Evolutionary conservation across 352 stramenopile genomes (phyloP).

Genomic region (Phytophthora pseudosyringae): DNA sequence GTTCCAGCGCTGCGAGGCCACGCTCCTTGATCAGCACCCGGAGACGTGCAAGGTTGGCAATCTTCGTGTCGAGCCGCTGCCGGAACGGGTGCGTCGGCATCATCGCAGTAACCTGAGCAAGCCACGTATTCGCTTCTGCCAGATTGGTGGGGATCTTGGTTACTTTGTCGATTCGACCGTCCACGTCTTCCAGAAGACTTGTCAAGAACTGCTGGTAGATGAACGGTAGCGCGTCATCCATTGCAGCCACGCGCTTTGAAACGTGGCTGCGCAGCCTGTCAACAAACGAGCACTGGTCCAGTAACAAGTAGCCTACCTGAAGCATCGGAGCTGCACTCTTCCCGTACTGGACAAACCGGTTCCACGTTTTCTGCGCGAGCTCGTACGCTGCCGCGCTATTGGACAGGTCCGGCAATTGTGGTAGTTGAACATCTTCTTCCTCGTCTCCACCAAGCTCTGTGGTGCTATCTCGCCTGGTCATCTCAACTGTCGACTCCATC

Average conservation of each 20-base stretch:
- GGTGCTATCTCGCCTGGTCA: background rate
- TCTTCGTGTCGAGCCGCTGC: slow-evolving; percentile 57
- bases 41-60: slow-evolving; percentile 55
- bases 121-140: slow-evolving; percentile 51
- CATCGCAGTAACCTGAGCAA: slow-evolving; percentile 61
- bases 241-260: slow-evolving; percentile 36
- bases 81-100: slow-evolving; percentile 58
- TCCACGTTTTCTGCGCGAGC: slow-evolving; percentile 47
- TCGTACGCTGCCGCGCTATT: slow-evolving; percentile 51
- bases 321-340: slow-evolving; percentile 34
- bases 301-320: slow-evolving; percentile 56
- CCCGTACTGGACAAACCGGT: slow-evolving; percentile 44
- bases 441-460: slow-evolving; percentile 1
- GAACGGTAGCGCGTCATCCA: slow-evolving; percentile 51
- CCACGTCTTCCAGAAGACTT: slow-evolving; percentile 56
- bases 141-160: slow-evolving; percentile 70
- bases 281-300: slow-evolving; percentile 61
- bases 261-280: slow-evolving; percentile 42
- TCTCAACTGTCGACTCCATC: slow-evolving; percentile 11
- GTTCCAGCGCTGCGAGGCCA: slow-evolving; percentile 13
- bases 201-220: slow-evolving; percentile 61
- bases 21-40: slow-evolving; percentile 46
- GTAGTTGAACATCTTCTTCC: slow-evolving; percentile 16
- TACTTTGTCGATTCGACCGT: slow-evolving; percentile 59
- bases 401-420: slow-evolving; percentile 26